phyloP scores from a whole-genome alignment of 495 filamentous ascomycete species.

The Aspergillus biplanus region DNA sequence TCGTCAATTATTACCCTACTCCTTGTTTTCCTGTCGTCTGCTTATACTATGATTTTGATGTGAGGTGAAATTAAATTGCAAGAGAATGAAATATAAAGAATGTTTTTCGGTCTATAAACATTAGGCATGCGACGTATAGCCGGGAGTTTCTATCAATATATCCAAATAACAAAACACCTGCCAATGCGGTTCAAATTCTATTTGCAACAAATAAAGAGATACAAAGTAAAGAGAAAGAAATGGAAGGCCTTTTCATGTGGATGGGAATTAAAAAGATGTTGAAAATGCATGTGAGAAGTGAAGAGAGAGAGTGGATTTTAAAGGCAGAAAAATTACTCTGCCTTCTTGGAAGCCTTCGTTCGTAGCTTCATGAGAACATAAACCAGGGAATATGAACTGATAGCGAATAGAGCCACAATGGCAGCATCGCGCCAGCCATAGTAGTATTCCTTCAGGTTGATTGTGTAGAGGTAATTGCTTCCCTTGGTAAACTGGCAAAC shows the following conservation, averaged over 20 bases:
- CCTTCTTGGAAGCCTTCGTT: slow-evolving; percentile 32
- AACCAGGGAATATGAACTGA: slow-evolving; percentile 51
- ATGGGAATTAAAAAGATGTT: background rate
- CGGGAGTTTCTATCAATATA: background rate
- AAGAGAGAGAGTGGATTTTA: slow-evolving; percentile 1
- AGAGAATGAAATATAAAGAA: background rate
- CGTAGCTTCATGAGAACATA: slow-evolving; percentile 53
- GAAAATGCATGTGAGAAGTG: background rate
- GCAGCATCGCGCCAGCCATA: slow-evolving; percentile 48
- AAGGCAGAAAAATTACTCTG: slow-evolving; percentile 18
- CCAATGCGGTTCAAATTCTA: background rate
- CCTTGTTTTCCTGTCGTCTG: too few relatives aligned
- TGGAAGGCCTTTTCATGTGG: background rate
- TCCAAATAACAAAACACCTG: background rate
- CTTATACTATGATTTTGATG: too few relatives aligned
- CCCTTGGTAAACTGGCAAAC: slow-evolving; percentile 58
- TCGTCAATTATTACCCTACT: too few relatives aligned
- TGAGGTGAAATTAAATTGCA: too few relatives aligned
- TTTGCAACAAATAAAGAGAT: background rate
- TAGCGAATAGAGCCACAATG: slow-evolving; percentile 49
- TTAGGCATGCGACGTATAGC: background rate
- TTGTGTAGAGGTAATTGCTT: slow-evolving; percentile 40
- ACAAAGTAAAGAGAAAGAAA: background rate
- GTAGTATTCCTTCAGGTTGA: slow-evolving; percentile 48
- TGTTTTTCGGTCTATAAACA: background rate